Base-by-base conservation (phyloP, 352 stramenopile genomes). In the Salisapilia sapeloensis region DNA sequence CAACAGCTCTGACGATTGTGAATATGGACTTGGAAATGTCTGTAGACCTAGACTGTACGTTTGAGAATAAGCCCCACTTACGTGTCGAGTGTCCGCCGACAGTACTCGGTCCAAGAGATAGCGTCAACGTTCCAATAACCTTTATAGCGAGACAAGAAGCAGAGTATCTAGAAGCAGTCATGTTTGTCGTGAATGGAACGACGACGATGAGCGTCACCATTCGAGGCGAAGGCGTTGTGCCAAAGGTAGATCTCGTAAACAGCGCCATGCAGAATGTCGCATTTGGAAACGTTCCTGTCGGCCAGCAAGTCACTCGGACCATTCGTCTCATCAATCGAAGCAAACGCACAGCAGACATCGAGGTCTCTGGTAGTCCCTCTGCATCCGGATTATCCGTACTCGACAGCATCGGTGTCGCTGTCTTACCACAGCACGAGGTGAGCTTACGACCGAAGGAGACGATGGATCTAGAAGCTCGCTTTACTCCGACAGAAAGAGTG, bases 181-280 rank as follows among this genome's bases (percentile, higher is more conserved):
- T 80, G 11, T 96, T 96, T 42, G 66, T 81, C 1, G 64, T 96
- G 15, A 96, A 96, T 33, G 71, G 80, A 12, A 75, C 64, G 4
- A 78, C 75, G 10, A 89, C 64, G 3, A 45, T 93, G 20, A 81
- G 58, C 19, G 44, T 92, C 3, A 77, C 41, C 18, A 44, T 93
- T 14, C 61, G 53, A 8, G 81, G 75, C 18, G 65, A 89, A 41
- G 81, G 81, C 11, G 56, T 91, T 5, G 36, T 60, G 11, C 64
- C 85, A 0, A 69, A 77, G 13, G 46, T 96, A 1, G 86, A 96
- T 44, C 63, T 96, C 6, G 69, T 76, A 6, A 92, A 96, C 50
- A 53, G 57, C 4, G 56, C 74, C 7, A 86, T 95, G 65, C 64
- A 83, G 20, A 51, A 52, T 17, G 33, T 93, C 14, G 49, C 65